Evolutionary conservation across 495 filamentous ascomycete species (phyloP), one percentile per base, ranked within the genome.

Genomic region (Aspergillus bertholletiae): DNA sequence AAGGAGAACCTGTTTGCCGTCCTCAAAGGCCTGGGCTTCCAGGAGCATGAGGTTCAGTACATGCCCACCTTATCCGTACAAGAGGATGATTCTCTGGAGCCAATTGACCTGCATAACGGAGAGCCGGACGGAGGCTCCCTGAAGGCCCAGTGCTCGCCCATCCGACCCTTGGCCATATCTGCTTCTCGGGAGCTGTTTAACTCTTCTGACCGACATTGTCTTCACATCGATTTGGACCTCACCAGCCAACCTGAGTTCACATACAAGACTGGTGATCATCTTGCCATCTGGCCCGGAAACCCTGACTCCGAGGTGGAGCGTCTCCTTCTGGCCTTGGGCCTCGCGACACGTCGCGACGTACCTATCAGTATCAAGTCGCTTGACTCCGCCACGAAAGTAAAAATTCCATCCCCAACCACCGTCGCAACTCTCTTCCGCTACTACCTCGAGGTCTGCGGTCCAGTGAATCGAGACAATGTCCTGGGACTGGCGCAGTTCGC

Each of bases 201-300:
- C 17, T 54, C 60, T 0, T 66, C 66, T 1, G 60, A 63, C 43
- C 65, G 75, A 26, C 69, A 75, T 50, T 82, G 78, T 54, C 57
- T 82, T 7, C 79, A 82, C 55, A 65, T 82, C 53, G 76, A 82
- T 26, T 52, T 82, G 0, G 78, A 81, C 46, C 53, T 81, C 2
- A 63, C 53, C 21, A 58, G 56, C 24, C 57, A 64, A 24, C 60
- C 73, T 2, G 86, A 80, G 32, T 74, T 86, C 69, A 74, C 75
- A 3, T 93, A 92, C 62, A 77, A 77, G 49, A 80, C 84, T 8
- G 88, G 88, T 37, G 89, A 93, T 63, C 90, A 93, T 58, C 78
- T 92, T 9, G 86, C 87, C 3, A 76, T 92, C 28, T 75, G 89
- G 44, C 87, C 89, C 0, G 70, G 85, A 17, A 92, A 91, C 59